phyloP scores from a whole-genome alignment of 139 green algal species.

The Astrephomene gubernaculifera region DNA sequence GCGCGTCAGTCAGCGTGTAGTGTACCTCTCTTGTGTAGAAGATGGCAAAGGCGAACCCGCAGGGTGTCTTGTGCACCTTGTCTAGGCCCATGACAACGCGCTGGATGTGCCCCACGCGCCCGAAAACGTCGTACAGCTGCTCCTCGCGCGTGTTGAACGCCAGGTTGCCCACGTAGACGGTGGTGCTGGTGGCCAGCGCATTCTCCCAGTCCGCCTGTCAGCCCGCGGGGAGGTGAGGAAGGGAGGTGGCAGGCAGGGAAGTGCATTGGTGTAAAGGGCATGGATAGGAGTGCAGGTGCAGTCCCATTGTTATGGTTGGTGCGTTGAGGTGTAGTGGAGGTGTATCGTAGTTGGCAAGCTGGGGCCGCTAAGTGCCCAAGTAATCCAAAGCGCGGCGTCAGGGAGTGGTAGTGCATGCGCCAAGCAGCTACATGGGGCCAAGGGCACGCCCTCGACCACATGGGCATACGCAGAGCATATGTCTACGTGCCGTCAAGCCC shows the following conservation, averaged over 20 bases:
- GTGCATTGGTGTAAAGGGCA: no score
- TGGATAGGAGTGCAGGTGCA: no score
- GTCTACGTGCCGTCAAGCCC: no score
- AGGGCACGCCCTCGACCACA: no score
- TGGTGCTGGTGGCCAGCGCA: conserved; percentile 77
- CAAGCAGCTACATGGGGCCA: no score
- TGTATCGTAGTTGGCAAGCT: no score
- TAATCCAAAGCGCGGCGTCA: no score
- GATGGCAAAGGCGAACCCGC: conserved; percentile 98
- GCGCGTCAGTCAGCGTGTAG: background rate
- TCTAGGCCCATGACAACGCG: conserved; percentile 98
- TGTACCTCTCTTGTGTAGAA: conserved; percentile 74
- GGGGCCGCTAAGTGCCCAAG: no score
- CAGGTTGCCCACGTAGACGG: conserved; percentile 98
- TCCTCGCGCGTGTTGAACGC: conserved; percentile 98
- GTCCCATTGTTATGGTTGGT: no score
- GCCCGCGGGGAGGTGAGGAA: background rate
- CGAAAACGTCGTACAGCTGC: conserved; percentile 86
- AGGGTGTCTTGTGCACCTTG: conserved; percentile 91
- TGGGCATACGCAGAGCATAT: no score
- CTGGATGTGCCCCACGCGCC: conserved; percentile 80
- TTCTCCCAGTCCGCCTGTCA: conserved; percentile 88
- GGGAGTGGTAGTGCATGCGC: no score
- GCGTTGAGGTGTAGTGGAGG: no score
- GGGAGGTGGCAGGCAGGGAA: background rate